Evolutionary conservation across 163 green algal species (phyloP), one percentile per base, ranked within the genome.

Genomic region (Scenedesmus sp.): DNA sequence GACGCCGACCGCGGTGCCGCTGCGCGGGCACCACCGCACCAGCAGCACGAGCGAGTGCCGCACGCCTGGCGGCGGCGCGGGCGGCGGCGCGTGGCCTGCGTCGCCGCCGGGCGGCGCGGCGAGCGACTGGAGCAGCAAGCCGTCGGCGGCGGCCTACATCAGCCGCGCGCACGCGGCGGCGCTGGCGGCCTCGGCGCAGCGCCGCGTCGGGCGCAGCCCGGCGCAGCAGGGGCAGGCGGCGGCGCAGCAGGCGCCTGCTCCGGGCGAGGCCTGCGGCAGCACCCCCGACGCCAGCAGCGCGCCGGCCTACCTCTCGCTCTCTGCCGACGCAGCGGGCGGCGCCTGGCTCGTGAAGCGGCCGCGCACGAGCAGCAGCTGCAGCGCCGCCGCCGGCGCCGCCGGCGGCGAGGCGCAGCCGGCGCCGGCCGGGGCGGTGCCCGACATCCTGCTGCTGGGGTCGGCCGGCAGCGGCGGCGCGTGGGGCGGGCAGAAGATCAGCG

Each of bases 101-200:
- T 60, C 72, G 33, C 58, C 72, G 10, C 24, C 72, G 31, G 53
- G 58, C 33, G 36, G 28, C 15, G n/a, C 44, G 31, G 36, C 67
- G 13, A 28, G 33, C 22, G 36, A 54, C 2, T 64, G 45, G 31
- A 26, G 29, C 28, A 54, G 53, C 47, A 77, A 77, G 75, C 57
- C 77, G 53, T 83, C 75, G 22, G 75, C 75, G 14, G 54, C 75
- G 22, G 75, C 53, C 11, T 83, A 77, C 65, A 83, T 83, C 64
- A 77, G 51, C 56, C 72, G 75, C 58, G 75, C 75, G 28, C 75
- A 83, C 36, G 75, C 75, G 24, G 67, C 65, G 24, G 74, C 74
- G 14, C 63, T 81, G 20, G 74, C 74, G 63, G 74, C 74, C 14
- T 72, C 58, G 15, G 44, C 58, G n/a, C 48, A 65, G 18, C 62